Evolutionary conservation across 306 rosid species (phyloP).

Genomic region (Pyrus communis): DNA sequence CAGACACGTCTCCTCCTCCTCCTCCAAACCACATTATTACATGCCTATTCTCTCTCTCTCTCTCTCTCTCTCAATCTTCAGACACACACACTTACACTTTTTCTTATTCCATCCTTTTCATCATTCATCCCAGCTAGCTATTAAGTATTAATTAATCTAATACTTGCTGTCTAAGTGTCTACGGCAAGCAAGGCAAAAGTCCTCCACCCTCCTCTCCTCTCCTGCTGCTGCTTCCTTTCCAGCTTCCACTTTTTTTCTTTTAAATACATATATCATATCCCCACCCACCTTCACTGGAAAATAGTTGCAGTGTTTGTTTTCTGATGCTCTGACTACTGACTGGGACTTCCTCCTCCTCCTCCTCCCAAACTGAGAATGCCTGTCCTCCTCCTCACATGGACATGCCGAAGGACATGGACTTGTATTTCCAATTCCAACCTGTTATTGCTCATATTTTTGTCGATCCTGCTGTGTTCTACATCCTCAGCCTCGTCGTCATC

Average conservation of each 20-base stretch:
- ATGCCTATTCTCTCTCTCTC: too few relatives aligned
- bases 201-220: not conserved
- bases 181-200: not conserved
- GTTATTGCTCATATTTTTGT: constrained; percentile 14
- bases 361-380: constrained; percentile 44
- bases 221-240: not conserved
- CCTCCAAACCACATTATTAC: too few relatives aligned
- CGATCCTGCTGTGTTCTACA: not conserved
- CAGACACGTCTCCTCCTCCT: too few relatives aligned
- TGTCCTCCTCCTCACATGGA: constrained; percentile 25
- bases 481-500: constrained; percentile 12
- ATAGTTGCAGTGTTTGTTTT: not conserved
- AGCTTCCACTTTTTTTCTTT: constrained; percentile 30
- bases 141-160: too few relatives aligned
- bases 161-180: not conserved
- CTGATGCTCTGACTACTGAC: not conserved
- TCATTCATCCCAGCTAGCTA: not conserved
- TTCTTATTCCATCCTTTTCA: not conserved
- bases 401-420: constrained; percentile 32
- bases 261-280: constrained; percentile 35
- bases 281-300: constrained; percentile 11
- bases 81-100: not conserved
- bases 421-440: constrained; percentile 9
- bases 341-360: not conserved
- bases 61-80: too few relatives aligned